A percentile compares a stretch with the other conserved stretches of the same genome.
Evolutionary conservation across 257 asterid genomes (phyloP).

Genomic region (Phtheirospermum japonicum): DNA sequence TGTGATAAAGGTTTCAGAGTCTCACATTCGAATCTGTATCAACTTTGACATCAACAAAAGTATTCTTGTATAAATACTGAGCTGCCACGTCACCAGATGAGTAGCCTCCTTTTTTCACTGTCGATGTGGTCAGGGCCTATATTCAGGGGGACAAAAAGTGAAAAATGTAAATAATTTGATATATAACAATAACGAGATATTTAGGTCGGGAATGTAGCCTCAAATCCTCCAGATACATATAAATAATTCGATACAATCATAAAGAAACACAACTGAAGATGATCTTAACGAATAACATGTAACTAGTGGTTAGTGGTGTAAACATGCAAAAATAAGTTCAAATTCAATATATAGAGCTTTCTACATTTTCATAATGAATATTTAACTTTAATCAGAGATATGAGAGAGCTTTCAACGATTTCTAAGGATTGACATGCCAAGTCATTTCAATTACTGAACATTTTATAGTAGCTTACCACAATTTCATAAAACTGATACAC

Average conservation of each 20-base stretch:
- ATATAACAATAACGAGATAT: neutral
- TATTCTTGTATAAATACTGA: constrained; percentile 58
- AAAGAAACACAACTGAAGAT: neutral
- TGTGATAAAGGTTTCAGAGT: constrained; percentile 19
- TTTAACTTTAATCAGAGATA: neutral
- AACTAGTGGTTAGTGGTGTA: neutral
- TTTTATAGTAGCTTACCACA: too few relatives aligned
- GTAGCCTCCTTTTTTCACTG: constrained; percentile 78
- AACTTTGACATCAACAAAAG: constrained; percentile 60
- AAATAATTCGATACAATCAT: neutral
- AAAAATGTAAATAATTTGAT: neutral
- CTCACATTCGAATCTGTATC: constrained; percentile 85
- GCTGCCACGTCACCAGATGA: constrained; percentile 84
- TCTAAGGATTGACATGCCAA: too few relatives aligned
- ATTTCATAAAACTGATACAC: too few relatives aligned
- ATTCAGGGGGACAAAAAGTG: constrained; percentile 26
- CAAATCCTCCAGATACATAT: neutral
- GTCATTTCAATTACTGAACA: too few relatives aligned
- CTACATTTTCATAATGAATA: neutral
- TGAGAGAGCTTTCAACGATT: neutral
- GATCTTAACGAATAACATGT: neutral
- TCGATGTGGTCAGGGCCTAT: constrained; percentile 80
- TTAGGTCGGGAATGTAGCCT: constrained; percentile 1
- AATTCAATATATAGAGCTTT: neutral
- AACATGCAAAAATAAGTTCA: neutral